Evolutionary conservation across 2,329 filamentous ascomycete genomes (phyloP), one percentile per base, ranked within the genome.

Genomic region (Phialophora chinensis): DNA sequence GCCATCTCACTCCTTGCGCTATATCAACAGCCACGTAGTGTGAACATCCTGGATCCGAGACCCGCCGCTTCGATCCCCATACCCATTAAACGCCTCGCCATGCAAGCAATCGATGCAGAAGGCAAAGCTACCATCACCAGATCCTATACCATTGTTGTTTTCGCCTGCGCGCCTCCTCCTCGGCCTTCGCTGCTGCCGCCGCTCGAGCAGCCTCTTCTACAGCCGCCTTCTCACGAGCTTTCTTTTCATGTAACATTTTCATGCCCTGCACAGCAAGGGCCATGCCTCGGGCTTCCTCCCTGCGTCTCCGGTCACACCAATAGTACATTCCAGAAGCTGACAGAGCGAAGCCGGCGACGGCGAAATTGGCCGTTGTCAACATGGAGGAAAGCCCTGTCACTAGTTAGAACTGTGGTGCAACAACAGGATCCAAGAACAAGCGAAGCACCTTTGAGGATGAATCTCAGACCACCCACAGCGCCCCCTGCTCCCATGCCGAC

Each of bases 241-340:
- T 86, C 77, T 91, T 88, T 4, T 84, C 82, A 74, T 91, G 88
- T 77, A 93, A 88, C 73, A 86, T 83, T 74, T 90, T 88, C 77
- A 94, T 90, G 66, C 95, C 87, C 75, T 96, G 92, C 63, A 96
- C 90, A 3, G 91, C 91, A 71, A 92, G 84, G 77, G 91, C 90
- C 88, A 99, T 94, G 69, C 92, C 90, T 68, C 89, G 87, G 73
- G 89, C 87, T 79, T 98, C 94, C 67, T 90, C 84, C 56, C 86
- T 83, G 66, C 93, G 85, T 68, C 86, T 85, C 72, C 88, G 89
- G 74, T 93, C 88, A 80, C 94, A 98, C 74, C 90, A 92, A 79
- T 97, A 92, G 79, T 93, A 95, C 59, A 90, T 89, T 33, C 85
- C 84, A 55, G 90, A 82, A n/a, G 90, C 89, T 6, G 86, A 86